phyloP scores from a whole-genome alignment of 768 basidiomycete genomes.

The Lentinula detonsa region DNA sequence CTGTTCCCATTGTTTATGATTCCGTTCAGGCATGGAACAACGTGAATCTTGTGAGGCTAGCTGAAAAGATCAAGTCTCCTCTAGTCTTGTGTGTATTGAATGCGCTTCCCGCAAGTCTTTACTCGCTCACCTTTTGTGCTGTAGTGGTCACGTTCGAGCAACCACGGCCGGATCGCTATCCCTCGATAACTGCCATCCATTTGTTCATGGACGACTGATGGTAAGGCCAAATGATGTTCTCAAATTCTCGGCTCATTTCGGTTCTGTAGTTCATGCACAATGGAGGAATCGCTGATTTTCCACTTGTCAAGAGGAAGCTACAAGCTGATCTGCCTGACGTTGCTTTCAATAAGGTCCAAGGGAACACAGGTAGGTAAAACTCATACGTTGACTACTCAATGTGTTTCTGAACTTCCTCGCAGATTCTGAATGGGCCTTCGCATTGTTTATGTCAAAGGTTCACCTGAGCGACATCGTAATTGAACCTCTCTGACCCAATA shows the following conservation, averaged over 20 bases:
- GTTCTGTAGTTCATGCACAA: constrained; percentile 88
- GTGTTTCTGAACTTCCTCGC: constrained; percentile 1
- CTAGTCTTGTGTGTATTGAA: constrained; percentile 73
- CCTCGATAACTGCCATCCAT: constrained; percentile 93
- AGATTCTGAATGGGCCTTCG: constrained; percentile 99
- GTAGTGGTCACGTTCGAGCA: constrained; percentile 85
- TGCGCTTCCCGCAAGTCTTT: neutral
- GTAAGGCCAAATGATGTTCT: constrained; percentile 29
- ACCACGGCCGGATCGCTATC: constrained; percentile 91
- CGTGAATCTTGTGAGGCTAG: constrained; percentile 84
- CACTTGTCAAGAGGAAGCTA: constrained; percentile 70
- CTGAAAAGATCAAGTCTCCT: constrained; percentile 95
- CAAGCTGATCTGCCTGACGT: constrained; percentile 76
- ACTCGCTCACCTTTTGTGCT: neutral
- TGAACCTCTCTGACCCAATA: constrained; percentile 5
- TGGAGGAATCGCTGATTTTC: constrained; percentile 86
- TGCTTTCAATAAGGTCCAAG: constrained; percentile 81
- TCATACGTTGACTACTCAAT: neutral
- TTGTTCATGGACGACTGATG: constrained; percentile 88
- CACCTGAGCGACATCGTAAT: neutral
- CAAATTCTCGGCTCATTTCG: neutral
- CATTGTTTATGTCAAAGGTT: constrained; percentile 81
- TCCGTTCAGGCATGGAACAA: constrained; percentile 72
- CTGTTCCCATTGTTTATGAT: neutral
- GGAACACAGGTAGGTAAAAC: constrained; percentile 72